These are phyloP conservation scores for Babesia ovis DNA, from an alignment of 169 alveolate species.

Conservation along the genomic window DNA sequence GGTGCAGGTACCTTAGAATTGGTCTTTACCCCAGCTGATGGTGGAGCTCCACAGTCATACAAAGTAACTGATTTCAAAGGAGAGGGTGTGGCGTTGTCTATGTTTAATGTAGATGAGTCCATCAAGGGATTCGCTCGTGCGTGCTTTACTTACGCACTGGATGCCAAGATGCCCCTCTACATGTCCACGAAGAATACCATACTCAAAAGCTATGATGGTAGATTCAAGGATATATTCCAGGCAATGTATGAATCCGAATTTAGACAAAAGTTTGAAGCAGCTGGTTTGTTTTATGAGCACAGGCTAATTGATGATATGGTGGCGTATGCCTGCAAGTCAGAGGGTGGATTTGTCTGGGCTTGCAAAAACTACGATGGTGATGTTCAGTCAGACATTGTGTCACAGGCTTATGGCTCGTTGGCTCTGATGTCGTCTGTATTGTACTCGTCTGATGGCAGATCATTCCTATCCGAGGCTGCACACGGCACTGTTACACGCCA, in stretches of 20 bases:
- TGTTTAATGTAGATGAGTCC: constrained; percentile 92
- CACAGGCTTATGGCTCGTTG: constrained; percentile 92
- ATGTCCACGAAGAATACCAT: constrained; percentile 91
- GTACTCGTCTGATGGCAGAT: constrained; percentile 90
- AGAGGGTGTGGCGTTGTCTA: constrained; percentile 90
- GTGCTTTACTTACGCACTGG: constrained; percentile 88
- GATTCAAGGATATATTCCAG: constrained; percentile 91
- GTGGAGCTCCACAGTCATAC: constrained; percentile 57
- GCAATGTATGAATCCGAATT: constrained; percentile 86
- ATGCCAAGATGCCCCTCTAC: constrained; percentile 87
- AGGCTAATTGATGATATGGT: constrained; percentile 97
- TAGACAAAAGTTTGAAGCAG: constrained; percentile 81
- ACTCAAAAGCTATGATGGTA: constrained; percentile 91
- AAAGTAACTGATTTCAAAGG: constrained; percentile 73
- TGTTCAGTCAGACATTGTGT: constrained; percentile 93
- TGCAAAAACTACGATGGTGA: constrained; percentile 97
- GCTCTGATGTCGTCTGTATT: constrained; percentile 95
- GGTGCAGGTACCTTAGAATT: constrained; percentile 88
- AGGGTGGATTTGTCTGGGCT: constrained; percentile 98
- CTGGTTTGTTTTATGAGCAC: constrained; percentile 89
- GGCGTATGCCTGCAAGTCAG: constrained; percentile 90
- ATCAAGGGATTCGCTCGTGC: constrained; percentile 90
- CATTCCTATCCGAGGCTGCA: constrained; percentile 94
- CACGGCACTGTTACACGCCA: constrained; percentile 97
- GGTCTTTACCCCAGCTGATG: constrained; percentile 83